These are phyloP conservation scores for Fusarium acutatum DNA, from an alignment of 2,329 filamentous ascomycete species.

Conservation along the genomic window DNA sequence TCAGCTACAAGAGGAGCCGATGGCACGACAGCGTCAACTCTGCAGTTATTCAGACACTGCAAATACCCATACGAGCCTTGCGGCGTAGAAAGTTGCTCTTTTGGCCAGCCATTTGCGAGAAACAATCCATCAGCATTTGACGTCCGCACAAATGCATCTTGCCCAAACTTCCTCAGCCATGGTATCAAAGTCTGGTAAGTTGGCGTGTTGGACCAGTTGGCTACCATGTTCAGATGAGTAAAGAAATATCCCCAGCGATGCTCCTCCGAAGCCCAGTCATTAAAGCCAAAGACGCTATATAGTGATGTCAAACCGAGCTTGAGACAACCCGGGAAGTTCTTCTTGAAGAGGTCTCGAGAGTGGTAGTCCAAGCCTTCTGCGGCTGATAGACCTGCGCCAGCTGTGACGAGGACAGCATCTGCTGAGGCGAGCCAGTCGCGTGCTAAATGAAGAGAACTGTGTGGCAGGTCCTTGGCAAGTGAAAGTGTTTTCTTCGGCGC, in stretches of 20 bases:
- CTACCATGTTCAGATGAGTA: slow-evolving; percentile 36
- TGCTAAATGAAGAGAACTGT: background rate
- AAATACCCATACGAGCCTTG: slow-evolving; percentile 6
- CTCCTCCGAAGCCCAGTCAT: slow-evolving; percentile 30
- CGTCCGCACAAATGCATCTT: slow-evolving; percentile 27
- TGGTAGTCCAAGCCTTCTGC: slow-evolving; percentile 36
- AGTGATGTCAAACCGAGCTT: slow-evolving; percentile 21
- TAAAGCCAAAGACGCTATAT: slow-evolving; percentile 34
- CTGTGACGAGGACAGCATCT: slow-evolving; percentile 33
- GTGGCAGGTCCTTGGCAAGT: accelerated
- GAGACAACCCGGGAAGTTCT: slow-evolving; percentile 23
- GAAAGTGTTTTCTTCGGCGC: accelerated
- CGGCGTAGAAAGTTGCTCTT: background rate
- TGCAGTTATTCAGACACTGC: slow-evolving; percentile 34
- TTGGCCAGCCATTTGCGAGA: background rate
- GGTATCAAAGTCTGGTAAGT: slow-evolving; percentile 24
- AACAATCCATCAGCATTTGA: background rate
- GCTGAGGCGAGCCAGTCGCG: slow-evolving; percentile 28
- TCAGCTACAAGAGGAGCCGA: slow-evolving; percentile 21
- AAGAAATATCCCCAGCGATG: slow-evolving; percentile 39
- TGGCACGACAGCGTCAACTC: background rate
- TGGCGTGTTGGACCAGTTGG: slow-evolving; percentile 21
- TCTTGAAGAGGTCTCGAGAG: slow-evolving; percentile 19
- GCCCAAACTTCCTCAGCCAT: slow-evolving; percentile 8
- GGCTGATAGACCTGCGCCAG: slow-evolving; percentile 34